Evolutionary conservation across 2,329 filamentous ascomycete genomes (phyloP).

Genomic region (Penicillium fuscoglaucum): DNA sequence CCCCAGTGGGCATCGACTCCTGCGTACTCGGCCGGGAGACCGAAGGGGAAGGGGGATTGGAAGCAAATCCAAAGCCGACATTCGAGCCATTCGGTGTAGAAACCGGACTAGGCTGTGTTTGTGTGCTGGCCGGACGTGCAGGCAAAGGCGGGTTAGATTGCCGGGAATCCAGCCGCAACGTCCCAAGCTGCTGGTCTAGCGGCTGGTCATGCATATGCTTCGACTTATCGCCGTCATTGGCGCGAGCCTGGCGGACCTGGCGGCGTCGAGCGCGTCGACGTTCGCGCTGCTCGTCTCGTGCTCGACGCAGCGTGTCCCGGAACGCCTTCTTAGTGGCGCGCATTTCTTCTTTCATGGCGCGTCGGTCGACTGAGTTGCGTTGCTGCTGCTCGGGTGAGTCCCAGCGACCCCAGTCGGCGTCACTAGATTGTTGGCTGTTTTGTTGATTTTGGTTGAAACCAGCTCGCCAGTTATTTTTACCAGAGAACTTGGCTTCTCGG

Average conservation of each 20-base stretch:
- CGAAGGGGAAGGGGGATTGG: conserved; percentile 3
- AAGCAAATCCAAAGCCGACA: conserved; percentile 1
- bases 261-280: conserved; percentile 26
- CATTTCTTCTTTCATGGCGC: conserved; percentile 40
- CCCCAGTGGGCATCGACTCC: conserved; percentile 11
- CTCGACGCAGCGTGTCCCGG: conserved; percentile 35
- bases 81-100: not conserved
- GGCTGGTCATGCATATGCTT: conserved; percentile 10
- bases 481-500: conserved; percentile 30
- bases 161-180: not conserved
- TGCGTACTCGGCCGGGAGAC: conserved; percentile 14
- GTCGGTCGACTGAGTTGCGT: conserved; percentile 31
- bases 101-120: not conserved
- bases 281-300: conserved; percentile 39
- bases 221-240: not conserved
- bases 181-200: conserved; percentile 17
- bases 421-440: conserved; percentile 9
- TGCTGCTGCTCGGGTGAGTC: conserved; percentile 38
- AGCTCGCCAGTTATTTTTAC: conserved; percentile 25
- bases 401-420: conserved; percentile 38
- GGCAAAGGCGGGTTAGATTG: not conserved
- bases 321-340: conserved; percentile 41
- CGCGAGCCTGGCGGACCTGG: conserved; percentile 23
- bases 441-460: conserved; percentile 19
- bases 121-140: conserved; percentile 10